These are phyloP conservation scores for Pythium periplocum DNA, from an alignment of 352 stramenopile genomes.

Conservation along the genomic window DNA sequence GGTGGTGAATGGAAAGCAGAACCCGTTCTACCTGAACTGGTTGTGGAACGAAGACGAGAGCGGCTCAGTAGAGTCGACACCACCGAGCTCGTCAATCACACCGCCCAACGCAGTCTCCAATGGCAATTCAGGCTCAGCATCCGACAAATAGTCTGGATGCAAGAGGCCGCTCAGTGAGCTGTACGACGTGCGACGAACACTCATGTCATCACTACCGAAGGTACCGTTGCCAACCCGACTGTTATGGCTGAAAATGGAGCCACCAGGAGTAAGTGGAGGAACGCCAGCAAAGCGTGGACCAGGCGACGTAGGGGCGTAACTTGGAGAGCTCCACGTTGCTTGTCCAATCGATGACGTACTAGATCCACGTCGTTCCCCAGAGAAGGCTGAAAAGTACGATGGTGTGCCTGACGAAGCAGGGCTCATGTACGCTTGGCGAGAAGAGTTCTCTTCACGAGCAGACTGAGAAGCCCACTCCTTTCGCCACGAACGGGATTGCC, in stretches of 20 bases:
- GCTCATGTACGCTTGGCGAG: constrained; percentile 23
- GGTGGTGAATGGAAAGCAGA: no score
- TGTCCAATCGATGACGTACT: constrained; percentile 11
- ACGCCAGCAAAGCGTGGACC: constrained; percentile 20
- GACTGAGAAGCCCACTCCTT: constrained; percentile 22
- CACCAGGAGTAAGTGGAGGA: background rate
- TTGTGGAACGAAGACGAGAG: constrained; percentile 13
- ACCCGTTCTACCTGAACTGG: constrained; percentile 30
- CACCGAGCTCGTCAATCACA: constrained; percentile 29
- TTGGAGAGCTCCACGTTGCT: constrained; percentile 20
- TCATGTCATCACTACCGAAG: constrained; percentile 12
- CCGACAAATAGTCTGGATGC: constrained; percentile 42
- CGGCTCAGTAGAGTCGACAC: constrained; percentile 2
- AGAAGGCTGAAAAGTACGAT: constrained; percentile 24
- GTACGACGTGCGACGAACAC: constrained; percentile 28
- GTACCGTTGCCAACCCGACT: constrained; percentile 12
- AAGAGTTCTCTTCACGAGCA: constrained; percentile 34
- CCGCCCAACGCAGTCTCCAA: constrained; percentile 38
- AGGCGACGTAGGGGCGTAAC: constrained; percentile 16
- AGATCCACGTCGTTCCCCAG: constrained; percentile 14
- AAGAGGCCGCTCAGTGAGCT: constrained; percentile 61
- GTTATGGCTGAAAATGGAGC: constrained; percentile 18
- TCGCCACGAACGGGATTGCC: constrained; percentile 21
- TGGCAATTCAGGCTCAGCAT: constrained; percentile 38
- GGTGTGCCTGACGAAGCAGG: constrained; percentile 14